phyloP scores from a whole-genome alignment of 2,329 filamentous ascomycete species.

The Nemania bipapillata region DNA sequence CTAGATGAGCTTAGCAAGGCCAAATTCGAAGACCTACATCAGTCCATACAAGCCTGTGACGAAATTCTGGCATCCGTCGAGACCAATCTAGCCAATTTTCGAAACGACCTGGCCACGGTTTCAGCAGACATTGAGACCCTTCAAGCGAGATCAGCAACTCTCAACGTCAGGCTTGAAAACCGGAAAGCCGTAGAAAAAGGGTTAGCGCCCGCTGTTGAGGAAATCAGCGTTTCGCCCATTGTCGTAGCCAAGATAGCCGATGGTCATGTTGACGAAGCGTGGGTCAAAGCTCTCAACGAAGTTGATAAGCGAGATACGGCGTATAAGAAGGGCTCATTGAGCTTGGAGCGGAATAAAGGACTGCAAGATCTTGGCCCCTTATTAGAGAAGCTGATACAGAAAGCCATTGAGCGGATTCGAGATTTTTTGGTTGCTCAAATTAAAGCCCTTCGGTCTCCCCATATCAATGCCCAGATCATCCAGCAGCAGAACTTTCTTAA shows the following conservation, averaged over 20 bases:
- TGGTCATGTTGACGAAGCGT: conserved; percentile 87
- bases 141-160: conserved; percentile 82
- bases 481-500: conserved; percentile 91
- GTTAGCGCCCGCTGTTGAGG: conserved; percentile 87
- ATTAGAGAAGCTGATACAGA: conserved; percentile 82
- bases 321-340: conserved; percentile 74
- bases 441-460: conserved; percentile 90
- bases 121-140: conserved; percentile 95
- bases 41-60: conserved; percentile 89
- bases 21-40: conserved; percentile 89
- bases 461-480: conserved; percentile 96
- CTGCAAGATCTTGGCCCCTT: conserved; percentile 85
- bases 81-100: conserved; percentile 89
- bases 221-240: conserved; percentile 85
- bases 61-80: conserved; percentile 94
- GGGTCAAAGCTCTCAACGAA: conserved; percentile 83
- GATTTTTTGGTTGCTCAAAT: conserved; percentile 96
- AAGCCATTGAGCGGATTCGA: conserved; percentile 92
- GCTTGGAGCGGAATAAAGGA: conserved; percentile 75
- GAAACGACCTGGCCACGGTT: conserved; percentile 89
- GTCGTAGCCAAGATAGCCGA: conserved; percentile 87
- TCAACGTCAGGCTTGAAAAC: conserved; percentile 89
- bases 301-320: conserved; percentile 77
- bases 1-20: conserved; percentile 81
- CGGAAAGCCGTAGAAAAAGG: conserved; percentile 88